Conservation (phyloP, 169 alveolate genomes). For the Plasmodium reichenowi region DNA sequence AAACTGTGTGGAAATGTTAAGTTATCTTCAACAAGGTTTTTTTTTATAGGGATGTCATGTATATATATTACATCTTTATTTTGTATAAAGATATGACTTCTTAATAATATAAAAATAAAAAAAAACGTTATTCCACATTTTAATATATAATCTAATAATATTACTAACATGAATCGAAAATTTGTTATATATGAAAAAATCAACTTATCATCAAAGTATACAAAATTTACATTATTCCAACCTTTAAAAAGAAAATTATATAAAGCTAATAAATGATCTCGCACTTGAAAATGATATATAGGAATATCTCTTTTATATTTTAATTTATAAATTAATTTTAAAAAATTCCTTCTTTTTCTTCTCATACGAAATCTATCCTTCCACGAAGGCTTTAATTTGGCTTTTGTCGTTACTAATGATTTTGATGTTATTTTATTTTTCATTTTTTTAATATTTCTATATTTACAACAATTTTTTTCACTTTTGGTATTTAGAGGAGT, state of each 20-base stretch:
- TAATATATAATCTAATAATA: constrained; percentile 36
- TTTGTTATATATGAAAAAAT: constrained; percentile 52
- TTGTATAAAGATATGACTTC: constrained; percentile 18
- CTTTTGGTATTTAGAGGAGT: neutral
- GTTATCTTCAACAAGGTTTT: neutral
- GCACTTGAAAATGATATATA: constrained; percentile 27
- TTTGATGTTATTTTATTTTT: too few relatives aligned
- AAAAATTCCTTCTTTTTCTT: constrained; percentile 17
- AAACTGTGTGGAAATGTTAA: constrained; percentile 25
- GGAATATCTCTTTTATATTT: constrained; percentile 70
- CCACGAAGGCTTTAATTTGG: neutral
- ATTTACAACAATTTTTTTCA: neutral
- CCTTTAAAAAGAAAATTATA: constrained; percentile 23
- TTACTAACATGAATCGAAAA: constrained; percentile 24
- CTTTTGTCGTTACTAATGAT: neutral
- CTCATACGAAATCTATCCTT: constrained; percentile 8
- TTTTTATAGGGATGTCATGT: constrained; percentile 13
- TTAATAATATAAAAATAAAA: constrained; percentile 32
- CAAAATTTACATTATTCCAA: constrained; percentile 17
- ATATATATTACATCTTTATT: constrained; percentile 13
- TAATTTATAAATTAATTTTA: constrained; percentile 26
- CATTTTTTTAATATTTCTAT: too few relatives aligned
- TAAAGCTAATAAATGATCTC: constrained; percentile 31
- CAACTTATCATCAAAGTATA: constrained; percentile 56
- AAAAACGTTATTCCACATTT: constrained; percentile 41